Evolutionary conservation across 495 filamentous ascomycete species (phyloP).

Genomic region (Astrothelium subdiscretum): DNA sequence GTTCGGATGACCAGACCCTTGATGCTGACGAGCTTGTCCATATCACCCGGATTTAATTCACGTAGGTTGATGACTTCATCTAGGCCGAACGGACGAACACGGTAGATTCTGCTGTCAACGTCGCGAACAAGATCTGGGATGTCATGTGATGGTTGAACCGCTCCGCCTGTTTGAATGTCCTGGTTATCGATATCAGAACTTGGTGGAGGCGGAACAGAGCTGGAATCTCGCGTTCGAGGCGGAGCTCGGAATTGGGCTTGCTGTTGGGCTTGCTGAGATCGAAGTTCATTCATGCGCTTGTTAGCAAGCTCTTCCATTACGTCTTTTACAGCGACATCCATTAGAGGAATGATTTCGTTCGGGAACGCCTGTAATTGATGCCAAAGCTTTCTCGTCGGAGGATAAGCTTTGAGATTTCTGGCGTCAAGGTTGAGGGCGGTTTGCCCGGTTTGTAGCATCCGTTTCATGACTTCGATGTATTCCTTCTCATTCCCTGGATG

Average conservation of each 20-base stretch:
- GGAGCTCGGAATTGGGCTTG: conserved; percentile 32
- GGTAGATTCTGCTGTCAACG: conserved; percentile 62
- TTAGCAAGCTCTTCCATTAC: conserved; percentile 81
- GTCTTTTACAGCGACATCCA: conserved; percentile 91
- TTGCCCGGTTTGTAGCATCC: conserved; percentile 77
- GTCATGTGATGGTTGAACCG: conserved; percentile 25
- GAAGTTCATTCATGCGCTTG: conserved; percentile 62
- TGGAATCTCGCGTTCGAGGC: conserved; percentile 34
- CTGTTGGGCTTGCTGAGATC: conserved; percentile 40
- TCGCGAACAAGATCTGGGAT: conserved; percentile 49
- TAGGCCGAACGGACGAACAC: conserved; percentile 82
- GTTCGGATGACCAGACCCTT: conserved; percentile 95
- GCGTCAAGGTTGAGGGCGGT: conserved; percentile 79
- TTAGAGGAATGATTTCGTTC: conserved; percentile 87
- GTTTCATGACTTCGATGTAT: conserved; percentile 76
- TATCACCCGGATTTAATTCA: conserved; percentile 80
- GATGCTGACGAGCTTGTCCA: conserved; percentile 86
- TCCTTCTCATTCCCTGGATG: conserved; percentile 53
- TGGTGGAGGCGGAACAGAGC: conserved; percentile 63
- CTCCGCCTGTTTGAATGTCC: conserved; percentile 22
- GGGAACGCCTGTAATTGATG: conserved; percentile 88
- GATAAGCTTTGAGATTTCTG: conserved; percentile 84
- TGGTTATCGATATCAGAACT: conserved; percentile 57
- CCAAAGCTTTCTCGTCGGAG: conserved; percentile 85
- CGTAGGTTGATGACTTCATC: conserved; percentile 83